A percentile compares a stretch with the other conserved stretches of the same genome.
Conservation (phyloP, 2,329 filamentous ascomycete species). For the Aspergillus sp. region DNA sequence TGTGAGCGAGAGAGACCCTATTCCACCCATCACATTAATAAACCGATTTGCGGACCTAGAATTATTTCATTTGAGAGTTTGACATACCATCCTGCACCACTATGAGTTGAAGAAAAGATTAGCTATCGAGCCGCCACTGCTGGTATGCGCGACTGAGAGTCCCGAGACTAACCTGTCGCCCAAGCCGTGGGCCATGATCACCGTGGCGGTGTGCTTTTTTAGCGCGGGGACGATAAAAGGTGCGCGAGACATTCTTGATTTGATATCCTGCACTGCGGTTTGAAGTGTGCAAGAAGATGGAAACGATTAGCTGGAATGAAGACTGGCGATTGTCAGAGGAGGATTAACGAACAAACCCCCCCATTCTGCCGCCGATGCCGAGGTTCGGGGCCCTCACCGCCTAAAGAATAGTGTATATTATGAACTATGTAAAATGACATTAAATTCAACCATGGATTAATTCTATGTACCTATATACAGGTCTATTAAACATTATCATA, state of each 20-base stretch:
- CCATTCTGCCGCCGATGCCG: conserved; percentile 14
- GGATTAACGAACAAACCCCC: neutral
- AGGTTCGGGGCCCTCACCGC: conserved; percentile 19
- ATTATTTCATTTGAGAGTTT: neutral
- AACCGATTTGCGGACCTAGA: neutral
- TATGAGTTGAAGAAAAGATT: conserved; percentile 28
- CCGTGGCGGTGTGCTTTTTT: conserved; percentile 84
- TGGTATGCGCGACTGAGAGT: neutral
- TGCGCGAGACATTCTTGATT: conserved; percentile 46
- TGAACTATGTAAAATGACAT: too few relatives aligned
- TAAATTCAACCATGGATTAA: neutral
- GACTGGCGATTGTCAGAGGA: neutral
- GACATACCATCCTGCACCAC: conserved; percentile 49
- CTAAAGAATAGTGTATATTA: neutral
- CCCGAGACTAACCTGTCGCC: conserved; percentile 69
- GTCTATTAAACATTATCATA: neutral
- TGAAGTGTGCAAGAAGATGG: neutral
- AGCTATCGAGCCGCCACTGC: conserved; percentile 3
- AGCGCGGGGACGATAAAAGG: conserved; percentile 75
- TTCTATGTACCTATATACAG: neutral
- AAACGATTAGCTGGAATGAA: neutral
- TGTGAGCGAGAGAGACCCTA: conserved; percentile 75
- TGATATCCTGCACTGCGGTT: neutral
- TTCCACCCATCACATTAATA: neutral
- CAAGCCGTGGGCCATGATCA: conserved; percentile 91